Conservation (phyloP, 345 rosid species). For the Brassica cretica region DNA sequence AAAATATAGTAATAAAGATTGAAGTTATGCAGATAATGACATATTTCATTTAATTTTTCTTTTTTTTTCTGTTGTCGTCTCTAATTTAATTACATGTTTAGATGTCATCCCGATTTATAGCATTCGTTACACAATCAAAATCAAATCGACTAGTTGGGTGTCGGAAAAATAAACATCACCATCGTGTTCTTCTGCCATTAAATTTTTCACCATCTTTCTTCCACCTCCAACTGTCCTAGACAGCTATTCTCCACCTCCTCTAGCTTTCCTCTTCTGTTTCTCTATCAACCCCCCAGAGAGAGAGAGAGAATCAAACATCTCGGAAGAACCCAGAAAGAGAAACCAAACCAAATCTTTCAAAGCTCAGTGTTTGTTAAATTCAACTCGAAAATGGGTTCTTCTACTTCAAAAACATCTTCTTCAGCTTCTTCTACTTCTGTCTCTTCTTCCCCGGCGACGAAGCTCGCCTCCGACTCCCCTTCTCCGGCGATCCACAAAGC, state of each 20-base stretch:
- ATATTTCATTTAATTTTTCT: not conserved
- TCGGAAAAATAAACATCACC: slow-evolving; percentile 38
- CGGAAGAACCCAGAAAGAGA: slow-evolving; percentile 6
- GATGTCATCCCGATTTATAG: not conserved
- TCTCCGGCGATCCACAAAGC: slow-evolving; percentile 47
- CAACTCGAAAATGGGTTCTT: slow-evolving; percentile 60
- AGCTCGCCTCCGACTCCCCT: slow-evolving; percentile 20
- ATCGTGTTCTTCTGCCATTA: slow-evolving; percentile 33
- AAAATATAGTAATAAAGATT: slow-evolving; percentile 5
- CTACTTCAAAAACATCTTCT: slow-evolving; percentile 55
- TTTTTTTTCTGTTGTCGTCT: not conserved
- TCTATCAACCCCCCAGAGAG: slow-evolving; percentile 9
- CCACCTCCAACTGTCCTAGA: slow-evolving; percentile 46
- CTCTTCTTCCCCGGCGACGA: slow-evolving; percentile 44
- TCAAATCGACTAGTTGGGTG: slow-evolving; percentile 28
- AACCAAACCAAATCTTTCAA: not conserved
- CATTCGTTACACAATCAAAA: slow-evolving; percentile 32
- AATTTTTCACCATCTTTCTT: slow-evolving; percentile 34
- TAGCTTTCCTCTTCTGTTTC: slow-evolving; percentile 14
- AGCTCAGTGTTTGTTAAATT: not conserved
- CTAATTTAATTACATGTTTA: not conserved
- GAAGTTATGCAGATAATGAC: slow-evolving; percentile 18
- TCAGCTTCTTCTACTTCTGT: slow-evolving; percentile 40
- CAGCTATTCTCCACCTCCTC: slow-evolving; percentile 57
- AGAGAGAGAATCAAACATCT: not conserved